Base-by-base conservation (phyloP, 2,329 filamentous ascomycete species). In the Calonectria naviculata region DNA sequence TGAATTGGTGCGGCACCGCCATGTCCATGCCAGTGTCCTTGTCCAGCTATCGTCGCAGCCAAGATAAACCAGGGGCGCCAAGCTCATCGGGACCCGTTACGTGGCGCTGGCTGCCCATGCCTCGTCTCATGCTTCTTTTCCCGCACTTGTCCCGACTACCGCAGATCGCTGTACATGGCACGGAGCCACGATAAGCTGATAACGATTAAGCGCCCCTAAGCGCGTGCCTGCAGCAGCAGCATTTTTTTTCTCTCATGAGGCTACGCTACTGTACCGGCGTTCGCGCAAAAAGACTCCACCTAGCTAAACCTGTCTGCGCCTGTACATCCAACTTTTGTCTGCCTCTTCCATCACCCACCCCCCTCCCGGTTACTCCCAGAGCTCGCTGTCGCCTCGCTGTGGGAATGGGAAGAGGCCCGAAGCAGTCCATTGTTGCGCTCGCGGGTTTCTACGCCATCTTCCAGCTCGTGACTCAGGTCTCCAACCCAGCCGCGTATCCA, bases 321-420 rank as follows among this genome's bases (percentile, higher is more conserved):
- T 52, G 52, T 49, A n/a, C 49, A 34, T 60, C 28, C 44, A 65
- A 70, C 67, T 70, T 63, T 70, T 62, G 62, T 24, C n/a, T 56
- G n/a, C 38, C 38, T n/a, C 52, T 41, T 31, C 46, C 67, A 66
- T 70, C 68, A 44, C 49, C 26, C 21, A 61, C 26, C 52, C 54
- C 54, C 42, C 54, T 54, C 67, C 26, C 28, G n/a, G 26, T 34
- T n/a, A 24, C 49, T 34, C 13, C 13, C 42, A 58, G 46, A 71
- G 56, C 71, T 58, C 58, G 67, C 70, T 64, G 36, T 34, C 60
- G n/a, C 29, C 31, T 66, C 47, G 42, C 34, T 68, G 19, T 38
- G 74, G 80, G 79, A 73, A 84, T 84, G 82, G 78, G 79, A 78
- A 79, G 75, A 77, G 82, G 85, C 78, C 83, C 84, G 13, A 84